These are phyloP conservation scores for Solanum chilense DNA, from an alignment of 257 asterid genomes.

Conservation along the genomic window DNA sequence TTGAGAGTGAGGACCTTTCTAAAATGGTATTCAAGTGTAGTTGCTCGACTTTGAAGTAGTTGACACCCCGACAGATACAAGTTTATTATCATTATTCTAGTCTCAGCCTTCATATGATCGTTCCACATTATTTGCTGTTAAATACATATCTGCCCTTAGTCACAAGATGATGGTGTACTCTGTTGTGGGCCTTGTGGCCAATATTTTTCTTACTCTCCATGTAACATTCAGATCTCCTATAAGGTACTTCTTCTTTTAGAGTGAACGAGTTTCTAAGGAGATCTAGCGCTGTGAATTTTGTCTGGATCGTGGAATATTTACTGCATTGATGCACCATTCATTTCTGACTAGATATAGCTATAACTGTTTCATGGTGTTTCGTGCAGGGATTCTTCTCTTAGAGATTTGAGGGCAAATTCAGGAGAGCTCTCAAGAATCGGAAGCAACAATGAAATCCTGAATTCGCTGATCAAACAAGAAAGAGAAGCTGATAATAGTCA, in stretches of 20 bases:
- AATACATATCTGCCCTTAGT: background rate
- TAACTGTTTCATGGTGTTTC: conserved; percentile 9
- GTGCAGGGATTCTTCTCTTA: conserved; percentile 63
- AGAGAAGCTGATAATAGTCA: conserved; percentile 44
- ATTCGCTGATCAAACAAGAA: conserved; percentile 43
- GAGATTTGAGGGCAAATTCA: conserved; percentile 63
- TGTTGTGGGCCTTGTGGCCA: background rate
- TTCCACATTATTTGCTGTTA: background rate
- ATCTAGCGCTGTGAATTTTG: background rate
- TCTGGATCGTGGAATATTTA: background rate
- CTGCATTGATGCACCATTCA: background rate
- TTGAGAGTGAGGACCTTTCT: background rate
- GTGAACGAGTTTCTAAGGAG: background rate
- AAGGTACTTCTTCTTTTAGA: background rate
- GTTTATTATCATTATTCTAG: background rate
- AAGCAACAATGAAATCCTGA: conserved; percentile 30
- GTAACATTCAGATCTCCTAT: background rate
- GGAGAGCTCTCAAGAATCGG: conserved; percentile 59
- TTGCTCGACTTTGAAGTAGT: background rate
- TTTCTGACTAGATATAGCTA: background rate
- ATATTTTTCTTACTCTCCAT: background rate
- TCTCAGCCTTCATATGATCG: background rate
- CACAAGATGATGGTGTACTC: background rate
- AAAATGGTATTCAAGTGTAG: background rate
- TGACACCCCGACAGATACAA: background rate